Base-by-base conservation (phyloP, 352 stramenopile genomes). In the Saprolegnia diclina region DNA sequence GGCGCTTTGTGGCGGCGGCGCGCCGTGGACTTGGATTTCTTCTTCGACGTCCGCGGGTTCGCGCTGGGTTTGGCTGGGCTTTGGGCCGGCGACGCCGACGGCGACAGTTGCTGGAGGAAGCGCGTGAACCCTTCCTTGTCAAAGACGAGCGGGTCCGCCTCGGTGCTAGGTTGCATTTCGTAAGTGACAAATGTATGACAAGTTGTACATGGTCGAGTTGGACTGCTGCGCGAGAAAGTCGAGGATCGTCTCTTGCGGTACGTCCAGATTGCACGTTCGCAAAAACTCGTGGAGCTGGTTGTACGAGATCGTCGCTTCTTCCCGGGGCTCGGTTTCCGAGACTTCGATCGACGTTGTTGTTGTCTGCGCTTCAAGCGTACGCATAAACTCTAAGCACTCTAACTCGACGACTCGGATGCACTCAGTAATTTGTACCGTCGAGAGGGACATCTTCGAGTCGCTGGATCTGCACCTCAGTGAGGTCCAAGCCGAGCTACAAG, bases 221-320 rank as follows among this genome's bases (percentile, higher is more conserved):
- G 29, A 61, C 18, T 42, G 50, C 10, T 24, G 21, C 24, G 57
- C 48, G 42, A 66, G 57, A 40, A 55, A 66, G 0, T 66, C 40
- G n/a, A 66, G 40, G 21, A 66, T 55, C 3, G 42, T 21, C 10
- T 32, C 42, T n/a, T 66, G 57, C 5, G 57, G 57, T 6, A 66
- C 50, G n/a, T 66, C 57, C 35, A 66, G 38, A 40, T 66, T 40
- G 57, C 57, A 66, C 37, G 37, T 55, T 4, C 50, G 40, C 4
- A 66, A 40, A 24, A 66, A 66, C 26, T 66, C 57, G 38, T 66
- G 57, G 4, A 66, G 57, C 26, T 66, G 57, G 57, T 66, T 66
- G 44, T 66, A 66, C 44, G 57, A 66, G 44, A 66, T 66, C 6
- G 57, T 55, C 11, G 37, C 57, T 11, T 53, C 35, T 24, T 19